A percentile compares a stretch with the other conserved stretches of the same genome.
Evolutionary conservation across 2,329 filamentous ascomycete species (phyloP).

Genomic region (Neocucurbitaria cava): DNA sequence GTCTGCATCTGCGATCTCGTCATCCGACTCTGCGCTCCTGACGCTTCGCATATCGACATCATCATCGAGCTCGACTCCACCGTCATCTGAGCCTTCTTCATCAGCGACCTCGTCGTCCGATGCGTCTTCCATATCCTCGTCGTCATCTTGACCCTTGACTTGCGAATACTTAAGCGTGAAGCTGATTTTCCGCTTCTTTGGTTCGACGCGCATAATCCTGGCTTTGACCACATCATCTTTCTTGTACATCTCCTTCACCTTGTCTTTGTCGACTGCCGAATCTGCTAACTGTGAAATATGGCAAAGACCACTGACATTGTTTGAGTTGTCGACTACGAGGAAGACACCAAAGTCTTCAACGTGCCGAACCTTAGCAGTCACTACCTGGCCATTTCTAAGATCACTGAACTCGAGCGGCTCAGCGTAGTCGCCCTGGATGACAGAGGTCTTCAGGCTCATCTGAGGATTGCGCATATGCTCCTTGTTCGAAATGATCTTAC

Average conservation of each 20-base stretch:
- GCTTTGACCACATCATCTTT: constrained; percentile 95
- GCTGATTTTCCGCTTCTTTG: constrained; percentile 77
- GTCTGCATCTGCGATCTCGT: constrained; percentile 41
- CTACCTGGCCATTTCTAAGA: constrained; percentile 77
- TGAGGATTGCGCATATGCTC: constrained; percentile 73
- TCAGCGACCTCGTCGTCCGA: constrained; percentile 28
- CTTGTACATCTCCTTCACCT: constrained; percentile 88
- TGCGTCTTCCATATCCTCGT: constrained; percentile 49
- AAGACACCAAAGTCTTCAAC: constrained; percentile 96
- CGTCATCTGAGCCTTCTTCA: constrained; percentile 48
- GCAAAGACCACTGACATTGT: constrained; percentile 90
- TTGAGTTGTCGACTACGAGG: constrained; percentile 84
- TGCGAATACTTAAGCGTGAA: constrained; percentile 94
- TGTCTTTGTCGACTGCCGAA: constrained; percentile 78
- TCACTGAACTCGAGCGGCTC: constrained; percentile 77
- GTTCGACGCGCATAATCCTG: constrained; percentile 79
- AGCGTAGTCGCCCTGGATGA: constrained; percentile 79
- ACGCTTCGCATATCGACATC: constrained; percentile 55
- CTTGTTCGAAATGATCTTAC: constrained; percentile 79
- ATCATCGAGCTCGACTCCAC: constrained; percentile 48
- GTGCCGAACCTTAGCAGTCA: constrained; percentile 91
- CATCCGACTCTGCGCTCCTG: constrained; percentile 46
- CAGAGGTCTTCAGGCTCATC: constrained; percentile 85
- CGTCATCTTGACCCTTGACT: constrained; percentile 67
- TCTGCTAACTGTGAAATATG: constrained; percentile 93